Base-by-base conservation (phyloP, 148 eudicot species). In the Amaranthus hypochondriacus region DNA sequence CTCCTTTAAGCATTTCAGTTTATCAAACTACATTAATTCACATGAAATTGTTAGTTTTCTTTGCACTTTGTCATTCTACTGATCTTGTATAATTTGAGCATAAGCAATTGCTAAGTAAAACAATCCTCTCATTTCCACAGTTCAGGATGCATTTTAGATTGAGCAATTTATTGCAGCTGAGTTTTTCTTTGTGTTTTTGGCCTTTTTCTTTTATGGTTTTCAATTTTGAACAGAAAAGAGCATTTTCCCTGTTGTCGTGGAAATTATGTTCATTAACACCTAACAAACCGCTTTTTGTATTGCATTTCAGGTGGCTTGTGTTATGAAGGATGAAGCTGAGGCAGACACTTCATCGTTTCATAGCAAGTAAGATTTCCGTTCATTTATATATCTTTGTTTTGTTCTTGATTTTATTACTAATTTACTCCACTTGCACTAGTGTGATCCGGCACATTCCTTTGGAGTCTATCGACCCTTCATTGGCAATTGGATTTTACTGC, bases 401-500 rank as follows among this genome's bases (percentile, higher is more conserved):
- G 6, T 28, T 52, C 11, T 76, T 52, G 8, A 66, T 11, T 54
- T 67, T 47, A 18, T 52, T 69, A 44, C 81, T 81, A 15, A 57
- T 64, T 43, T 62, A 21, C 77, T 78, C 61, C 14, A 51, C 80
- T 65, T 70, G 42, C 56, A 58, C 73, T 85, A 93, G 96, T 76
- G 85, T 84, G 64, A 76, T 88, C 66, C 84, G 94, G 61, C 92
- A 87, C 62, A 81, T 95, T 15, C 84, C 93, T 46, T 84, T 92
- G 58, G 97, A 92, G 58, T 87, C 94, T n/a, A 83, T 92, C 47
- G 98, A 94, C 85, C 83, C 98, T 8, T 94, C 98, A 71, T 77
- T 93, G 85, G 97, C 98, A 6, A 88, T 93, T 51, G 98, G 98
- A 78, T 93, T 91, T 82, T 93, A 93, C 61, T 91, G 94, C 87